Base-by-base conservation (phyloP, 2,329 filamentous ascomycete species). In the Colletotrichum lini region DNA sequence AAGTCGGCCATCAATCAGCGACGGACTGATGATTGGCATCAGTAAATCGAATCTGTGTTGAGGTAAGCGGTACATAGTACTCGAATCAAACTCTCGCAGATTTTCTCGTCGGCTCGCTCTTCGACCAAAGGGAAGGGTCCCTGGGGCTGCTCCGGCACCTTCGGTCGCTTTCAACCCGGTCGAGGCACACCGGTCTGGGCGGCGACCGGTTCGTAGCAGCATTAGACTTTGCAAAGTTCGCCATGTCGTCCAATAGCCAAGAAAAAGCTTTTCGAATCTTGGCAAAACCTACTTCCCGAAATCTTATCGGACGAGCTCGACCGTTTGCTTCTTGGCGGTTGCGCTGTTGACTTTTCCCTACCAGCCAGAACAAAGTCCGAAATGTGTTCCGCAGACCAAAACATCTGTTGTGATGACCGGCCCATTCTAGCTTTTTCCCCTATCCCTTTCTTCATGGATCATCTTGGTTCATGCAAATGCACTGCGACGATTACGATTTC, bases 241-340 rank as follows among this genome's bases (percentile, higher is more conserved):
- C 21, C 4, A 16, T 1, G 3, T 16, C 59, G 7, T 49, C 16
- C n/a, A 45, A 60, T 13, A 40, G 56, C 50, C 66, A 70, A 70
- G 50, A n/a, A 65, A 38, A 65, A 56, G 65, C 65, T 72, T 70
- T 54, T 49, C 16, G 12, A 60, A 47, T 35, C 53, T 65, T 72
- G 66, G 53, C 60, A 9, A 23, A 16, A 21, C 38, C 26, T 59
- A 15, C 15, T 42, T 63, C 35, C 54, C 47, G 47, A 30, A n/a
- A 63, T 26, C 47, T 44, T 15, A 21, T 63, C 57, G 45, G 57
- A 30, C 26, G 26, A 67, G 49, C 57, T 61, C 50, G 53, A 38
- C n/a, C 3, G n/a, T 50, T 21, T 23, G 54, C 13, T 38, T 40
- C 63, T 70, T 67, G 67, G 56, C 56, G 16, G 56, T 52, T 18